Percentiles rank a stretch among this genome's conserved stretches.
These are phyloP conservation scores for Adansonia digitata DNA, from an alignment of 345 rosid species.

Conservation along the genomic window DNA sequence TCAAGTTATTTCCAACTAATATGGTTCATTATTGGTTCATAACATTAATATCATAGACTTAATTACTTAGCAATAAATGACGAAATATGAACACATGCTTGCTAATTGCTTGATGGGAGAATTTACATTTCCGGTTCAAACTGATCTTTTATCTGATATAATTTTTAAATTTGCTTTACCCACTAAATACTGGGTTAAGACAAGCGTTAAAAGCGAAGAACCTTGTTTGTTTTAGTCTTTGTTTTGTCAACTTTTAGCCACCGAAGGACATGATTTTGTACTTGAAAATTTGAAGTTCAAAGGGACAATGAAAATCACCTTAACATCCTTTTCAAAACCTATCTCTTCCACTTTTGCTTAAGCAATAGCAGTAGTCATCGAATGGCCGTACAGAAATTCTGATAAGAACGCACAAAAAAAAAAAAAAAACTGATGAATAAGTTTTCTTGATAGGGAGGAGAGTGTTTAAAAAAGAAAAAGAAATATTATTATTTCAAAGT, in stretches of 20 bases:
- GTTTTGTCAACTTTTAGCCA: neutral
- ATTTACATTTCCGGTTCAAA: neutral
- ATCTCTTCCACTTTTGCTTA: neutral
- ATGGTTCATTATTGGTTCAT: too few relatives aligned
- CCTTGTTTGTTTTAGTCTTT: neutral
- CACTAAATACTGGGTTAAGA: constrained; percentile 5
- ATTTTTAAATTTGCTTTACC: neutral
- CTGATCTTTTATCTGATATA: neutral
- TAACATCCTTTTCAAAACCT: neutral
- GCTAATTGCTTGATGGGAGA: too few relatives aligned
- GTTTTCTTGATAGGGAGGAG: neutral
- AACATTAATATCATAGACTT: too few relatives aligned
- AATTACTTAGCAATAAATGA: too few relatives aligned
- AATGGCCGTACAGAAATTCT: neutral
- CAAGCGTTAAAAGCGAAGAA: neutral
- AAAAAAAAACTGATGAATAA: neutral
- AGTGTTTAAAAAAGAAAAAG: too few relatives aligned
- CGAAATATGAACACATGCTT: neutral
- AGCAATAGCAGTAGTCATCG: neutral
- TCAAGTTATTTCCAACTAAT: too few relatives aligned
- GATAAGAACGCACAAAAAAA: neutral
- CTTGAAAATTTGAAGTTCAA: neutral
- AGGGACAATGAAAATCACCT: neutral
- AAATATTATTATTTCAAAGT: neutral
- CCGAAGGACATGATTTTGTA: constrained; percentile 7